Evolutionary conservation across 2,329 filamentous ascomycete species (phyloP).

Genomic region (Sporothrix phasma): DNA sequence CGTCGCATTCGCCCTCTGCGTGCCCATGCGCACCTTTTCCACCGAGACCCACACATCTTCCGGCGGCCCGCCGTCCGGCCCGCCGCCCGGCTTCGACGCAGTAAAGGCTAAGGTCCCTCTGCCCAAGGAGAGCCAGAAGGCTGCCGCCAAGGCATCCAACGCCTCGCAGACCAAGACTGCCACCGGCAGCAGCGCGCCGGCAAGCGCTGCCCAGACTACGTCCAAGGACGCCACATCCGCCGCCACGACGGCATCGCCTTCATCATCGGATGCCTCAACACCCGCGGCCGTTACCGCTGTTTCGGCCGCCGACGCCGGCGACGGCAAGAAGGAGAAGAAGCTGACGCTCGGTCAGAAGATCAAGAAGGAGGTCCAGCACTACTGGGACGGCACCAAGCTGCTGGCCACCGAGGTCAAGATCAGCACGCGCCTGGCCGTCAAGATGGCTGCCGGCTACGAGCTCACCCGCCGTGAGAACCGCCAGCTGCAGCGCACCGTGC

Average conservation of each 20-base stretch:
- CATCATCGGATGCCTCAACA: slow-evolving; percentile 3
- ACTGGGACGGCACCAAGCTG: slow-evolving; percentile 97
- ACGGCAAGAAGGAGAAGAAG: slow-evolving; percentile 64
- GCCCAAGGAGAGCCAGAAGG: slow-evolving; percentile 40
- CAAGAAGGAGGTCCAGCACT: slow-evolving; percentile 87
- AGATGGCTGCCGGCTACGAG: slow-evolving; percentile 98
- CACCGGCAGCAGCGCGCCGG: background rate
- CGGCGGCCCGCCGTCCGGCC: slow-evolving; percentile 42
- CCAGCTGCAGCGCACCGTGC: slow-evolving; percentile 85
- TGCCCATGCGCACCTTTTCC: slow-evolving; percentile 46
- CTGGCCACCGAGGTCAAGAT: slow-evolving; percentile 87
- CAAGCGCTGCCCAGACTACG: background rate
- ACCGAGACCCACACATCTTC: slow-evolving; percentile 50
- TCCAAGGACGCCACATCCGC: background rate
- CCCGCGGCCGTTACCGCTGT: slow-evolving; percentile 7
- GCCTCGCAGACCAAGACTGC: slow-evolving; percentile 22
- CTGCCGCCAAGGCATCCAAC: slow-evolving; percentile 23
- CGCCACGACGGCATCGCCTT: background rate
- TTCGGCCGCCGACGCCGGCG: slow-evolving; percentile 26
- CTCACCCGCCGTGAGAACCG: slow-evolving; percentile 86
- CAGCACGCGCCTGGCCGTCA: slow-evolving; percentile 79
- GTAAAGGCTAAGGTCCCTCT: slow-evolving; percentile 81
- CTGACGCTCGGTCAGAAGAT: slow-evolving; percentile 83
- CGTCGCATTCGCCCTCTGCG: slow-evolving; percentile 45
- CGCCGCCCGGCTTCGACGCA: slow-evolving; percentile 85